phyloP scores from a whole-genome alignment of 1,284 basidiomycete species.

The Moesziomyces sp. region DNA sequence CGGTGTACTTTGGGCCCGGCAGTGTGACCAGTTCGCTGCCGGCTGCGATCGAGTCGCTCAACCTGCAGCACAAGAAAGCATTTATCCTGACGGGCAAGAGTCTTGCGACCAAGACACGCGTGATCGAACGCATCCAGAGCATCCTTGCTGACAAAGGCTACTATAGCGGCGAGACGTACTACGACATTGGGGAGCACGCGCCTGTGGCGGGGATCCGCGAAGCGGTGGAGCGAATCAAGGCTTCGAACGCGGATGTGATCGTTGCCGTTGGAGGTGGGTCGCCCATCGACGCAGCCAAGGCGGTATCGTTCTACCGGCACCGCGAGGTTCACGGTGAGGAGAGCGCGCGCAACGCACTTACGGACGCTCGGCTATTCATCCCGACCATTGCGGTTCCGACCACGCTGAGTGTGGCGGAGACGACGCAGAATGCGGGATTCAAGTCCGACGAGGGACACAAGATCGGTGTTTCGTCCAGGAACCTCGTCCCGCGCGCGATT shows the following conservation, averaged over 20 bases:
- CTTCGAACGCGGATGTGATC: conserved; percentile 73
- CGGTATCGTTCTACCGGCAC: conserved; percentile 44
- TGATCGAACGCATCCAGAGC: conserved; percentile 37
- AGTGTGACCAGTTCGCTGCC: conserved; percentile 26
- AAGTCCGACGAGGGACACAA: conserved; percentile 80
- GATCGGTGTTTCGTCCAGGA: conserved; percentile 71
- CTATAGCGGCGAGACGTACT: conserved; percentile 72
- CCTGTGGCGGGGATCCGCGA: conserved; percentile 77
- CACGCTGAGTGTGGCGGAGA: conserved; percentile 81
- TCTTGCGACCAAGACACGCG: conserved; percentile 49
- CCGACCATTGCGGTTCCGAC: conserved; percentile 78
- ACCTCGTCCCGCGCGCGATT: conserved; percentile 69
- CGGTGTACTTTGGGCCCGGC: conserved; percentile 45
- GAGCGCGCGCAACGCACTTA: conserved; percentile 20
- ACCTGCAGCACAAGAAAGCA: conserved; percentile 35
- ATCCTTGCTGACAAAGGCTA: conserved; percentile 33
- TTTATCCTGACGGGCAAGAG: conserved; percentile 55
- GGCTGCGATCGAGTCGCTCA: conserved; percentile 28
- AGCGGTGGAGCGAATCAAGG: conserved; percentile 72
- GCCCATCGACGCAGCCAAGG: conserved; percentile 77
- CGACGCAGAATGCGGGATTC: conserved; percentile 76
- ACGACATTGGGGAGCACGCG: conserved; percentile 80
- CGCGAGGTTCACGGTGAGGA: conserved; percentile 28
- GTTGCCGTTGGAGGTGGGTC: conserved; percentile 80
- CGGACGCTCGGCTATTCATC: conserved; percentile 61